A percentile compares a stretch with the other conserved stretches of the same genome.
phyloP scores from a whole-genome alignment of 2,329 filamentous ascomycete genomes.

The Diaporthe citriasiana region DNA sequence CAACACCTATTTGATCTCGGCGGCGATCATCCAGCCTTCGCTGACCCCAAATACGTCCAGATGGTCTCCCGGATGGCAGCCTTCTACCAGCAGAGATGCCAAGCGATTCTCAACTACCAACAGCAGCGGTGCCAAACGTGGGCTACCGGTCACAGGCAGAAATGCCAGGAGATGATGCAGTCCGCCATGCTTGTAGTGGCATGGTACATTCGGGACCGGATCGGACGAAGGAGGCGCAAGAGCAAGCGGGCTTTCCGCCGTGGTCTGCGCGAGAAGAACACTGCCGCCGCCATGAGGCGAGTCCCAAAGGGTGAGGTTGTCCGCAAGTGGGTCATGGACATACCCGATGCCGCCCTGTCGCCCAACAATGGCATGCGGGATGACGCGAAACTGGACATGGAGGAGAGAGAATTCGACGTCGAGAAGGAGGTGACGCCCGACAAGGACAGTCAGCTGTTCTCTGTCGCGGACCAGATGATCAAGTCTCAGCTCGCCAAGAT shows the following conservation, averaged over 20 bases:
- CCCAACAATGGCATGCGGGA: slow-evolving; percentile 48
- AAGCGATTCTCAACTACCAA: slow-evolving; percentile 62
- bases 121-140: slow-evolving; percentile 64
- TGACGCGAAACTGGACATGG: slow-evolving; percentile 52
- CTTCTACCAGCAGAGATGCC: slow-evolving; percentile 64
- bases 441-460: slow-evolving; percentile 59
- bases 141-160: slow-evolving; percentile 61
- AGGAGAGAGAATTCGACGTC: slow-evolving; percentile 58
- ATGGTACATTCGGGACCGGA: slow-evolving; percentile 64
- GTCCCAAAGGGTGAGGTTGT: slow-evolving; percentile 57
- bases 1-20: slow-evolving; percentile 29
- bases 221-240: slow-evolving; percentile 57
- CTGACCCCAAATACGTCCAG: slow-evolving; percentile 59
- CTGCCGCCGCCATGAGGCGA: slow-evolving; percentile 40
- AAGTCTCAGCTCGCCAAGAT: slow-evolving; percentile 62
- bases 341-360: slow-evolving; percentile 53
- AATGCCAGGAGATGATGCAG: slow-evolving; percentile 64
- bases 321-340: slow-evolving; percentile 59
- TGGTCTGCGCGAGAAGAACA: slow-evolving; percentile 54
- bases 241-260: slow-evolving; percentile 58
- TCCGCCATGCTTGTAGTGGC: slow-evolving; percentile 64
- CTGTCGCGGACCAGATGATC: slow-evolving; percentile 62
- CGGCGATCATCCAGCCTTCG: slow-evolving; percentile 37
- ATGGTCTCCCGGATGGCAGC: slow-evolving; percentile 63
- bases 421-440: slow-evolving; percentile 56